Evolutionary conservation across 2,329 filamentous ascomycete species (phyloP).

Genomic region (Aspergillus tubingensis): DNA sequence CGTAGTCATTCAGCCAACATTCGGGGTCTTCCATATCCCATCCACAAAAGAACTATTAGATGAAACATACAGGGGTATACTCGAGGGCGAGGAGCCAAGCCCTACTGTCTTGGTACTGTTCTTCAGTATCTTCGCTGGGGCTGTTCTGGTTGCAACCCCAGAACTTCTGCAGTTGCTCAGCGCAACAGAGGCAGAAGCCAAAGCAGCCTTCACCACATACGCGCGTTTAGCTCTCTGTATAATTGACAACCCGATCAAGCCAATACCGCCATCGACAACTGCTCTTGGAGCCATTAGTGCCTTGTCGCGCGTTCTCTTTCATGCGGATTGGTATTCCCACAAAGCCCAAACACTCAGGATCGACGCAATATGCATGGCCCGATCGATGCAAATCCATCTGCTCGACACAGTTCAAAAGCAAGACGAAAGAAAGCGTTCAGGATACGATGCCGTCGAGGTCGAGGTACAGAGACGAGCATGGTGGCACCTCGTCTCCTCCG

Average conservation of each 20-base stretch:
- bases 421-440: neutral
- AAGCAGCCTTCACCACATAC: neutral
- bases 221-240: conserved; percentile 3
- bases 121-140: conserved; percentile 6
- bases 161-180: neutral
- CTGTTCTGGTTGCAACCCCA: neutral
- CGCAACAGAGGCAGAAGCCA: neutral
- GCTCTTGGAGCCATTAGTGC: conserved; percentile 9
- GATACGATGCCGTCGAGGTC: neutral
- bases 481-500: conserved; percentile 9
- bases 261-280: neutral
- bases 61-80: neutral
- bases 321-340: conserved; percentile 3
- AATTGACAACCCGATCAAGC: neutral
- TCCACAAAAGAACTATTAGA: conserved; percentile 1
- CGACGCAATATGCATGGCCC: conserved; percentile 10
- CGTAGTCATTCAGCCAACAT: neutral
- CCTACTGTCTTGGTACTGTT: neutral
- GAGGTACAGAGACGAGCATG: conserved; percentile 13
- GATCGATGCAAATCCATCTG: conserved; percentile 12
- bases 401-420: neutral
- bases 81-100: neutral
- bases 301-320: neutral
- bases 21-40: conserved; percentile 9
- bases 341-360: conserved; percentile 10